These are phyloP conservation scores for Talaromyces sp. DNA, from an alignment of 2,329 filamentous ascomycete species.

Conservation along the genomic window DNA sequence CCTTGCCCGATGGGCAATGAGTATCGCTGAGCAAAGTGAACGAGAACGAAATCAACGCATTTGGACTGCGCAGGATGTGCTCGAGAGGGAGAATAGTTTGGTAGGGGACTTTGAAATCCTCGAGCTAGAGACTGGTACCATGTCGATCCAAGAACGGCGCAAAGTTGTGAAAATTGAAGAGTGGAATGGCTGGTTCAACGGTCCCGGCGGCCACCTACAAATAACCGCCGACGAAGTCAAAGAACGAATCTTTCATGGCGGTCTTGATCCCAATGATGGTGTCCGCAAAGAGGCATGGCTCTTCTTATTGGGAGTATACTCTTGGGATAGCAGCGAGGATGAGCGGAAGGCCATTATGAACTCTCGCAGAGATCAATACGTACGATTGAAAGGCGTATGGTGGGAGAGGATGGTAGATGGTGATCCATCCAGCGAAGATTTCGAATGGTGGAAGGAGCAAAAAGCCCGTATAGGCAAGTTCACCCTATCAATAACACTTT, in stretches of 20 bases:
- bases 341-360: constrained; percentile 80
- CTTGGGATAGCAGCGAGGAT: constrained; percentile 85
- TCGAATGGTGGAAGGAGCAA: constrained; percentile 97
- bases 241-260: constrained; percentile 94
- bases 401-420: constrained; percentile 90
- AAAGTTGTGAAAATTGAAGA: constrained; percentile 75
- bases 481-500: constrained; percentile 1
- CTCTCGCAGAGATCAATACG: constrained; percentile 85
- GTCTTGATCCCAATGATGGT: constrained; percentile 80
- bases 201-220: constrained; percentile 65
- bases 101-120: constrained; percentile 95
- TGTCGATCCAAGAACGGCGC: constrained; percentile 72
- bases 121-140: constrained; percentile 67
- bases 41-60: constrained; percentile 78
- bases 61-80: constrained; percentile 87
- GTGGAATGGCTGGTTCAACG: constrained; percentile 88
- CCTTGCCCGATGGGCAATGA: constrained; percentile 96
- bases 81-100: constrained; percentile 90
- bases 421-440: constrained; percentile 71
- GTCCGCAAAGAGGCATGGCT: constrained; percentile 96
- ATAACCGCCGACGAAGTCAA: constrained; percentile 90
- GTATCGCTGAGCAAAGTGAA: constrained; percentile 95
- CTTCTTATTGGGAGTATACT: constrained; percentile 84
- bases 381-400: constrained; percentile 89
- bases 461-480: constrained; percentile 81